phyloP scores from a whole-genome alignment of 2,329 filamentous ascomycete species.

The Fusarium nelsonii region DNA sequence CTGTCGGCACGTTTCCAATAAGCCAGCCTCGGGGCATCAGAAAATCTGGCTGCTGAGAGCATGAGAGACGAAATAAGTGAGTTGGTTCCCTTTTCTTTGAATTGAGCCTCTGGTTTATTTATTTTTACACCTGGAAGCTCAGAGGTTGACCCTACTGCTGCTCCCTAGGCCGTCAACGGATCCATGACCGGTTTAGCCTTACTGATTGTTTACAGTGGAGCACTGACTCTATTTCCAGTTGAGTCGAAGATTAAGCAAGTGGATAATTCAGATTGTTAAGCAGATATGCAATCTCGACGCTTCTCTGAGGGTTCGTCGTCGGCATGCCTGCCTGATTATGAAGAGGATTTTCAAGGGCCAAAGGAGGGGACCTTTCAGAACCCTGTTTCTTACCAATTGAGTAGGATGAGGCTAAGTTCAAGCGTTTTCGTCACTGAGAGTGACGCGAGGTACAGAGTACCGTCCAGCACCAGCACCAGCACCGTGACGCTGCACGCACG shows the following conservation, averaged over 20 bases:
- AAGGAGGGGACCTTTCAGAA: slow-evolving; percentile 8
- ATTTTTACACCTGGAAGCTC: no score
- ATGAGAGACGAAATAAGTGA: no score
- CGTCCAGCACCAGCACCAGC: background rate
- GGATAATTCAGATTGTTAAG: slow-evolving; percentile 49
- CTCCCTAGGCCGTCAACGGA: slow-evolving; percentile 32
- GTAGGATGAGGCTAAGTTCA: slow-evolving; percentile 33
- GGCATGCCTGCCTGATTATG: slow-evolving; percentile 25
- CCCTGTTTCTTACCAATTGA: slow-evolving; percentile 27
- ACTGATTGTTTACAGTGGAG: slow-evolving; percentile 41
- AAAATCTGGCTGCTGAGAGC: no score
- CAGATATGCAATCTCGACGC: slow-evolving; percentile 35
- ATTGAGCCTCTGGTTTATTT: no score
- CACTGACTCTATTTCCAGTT: slow-evolving; percentile 43
- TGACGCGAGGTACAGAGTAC: slow-evolving; percentile 30
- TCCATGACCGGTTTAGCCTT: slow-evolving; percentile 43
- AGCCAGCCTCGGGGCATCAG: slow-evolving; percentile 12
- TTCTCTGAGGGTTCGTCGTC: slow-evolving; percentile 24
- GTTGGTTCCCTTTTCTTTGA: no score
- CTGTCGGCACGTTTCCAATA: slow-evolving; percentile 43
- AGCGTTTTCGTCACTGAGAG: slow-evolving; percentile 16
- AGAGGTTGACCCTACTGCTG: no score
- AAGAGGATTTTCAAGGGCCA: background rate
- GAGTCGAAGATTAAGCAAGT: slow-evolving; percentile 26
- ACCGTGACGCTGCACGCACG: slow-evolving; percentile 40